Conservation (phyloP, 306 rosid species). For the Quercus variabilis region DNA sequence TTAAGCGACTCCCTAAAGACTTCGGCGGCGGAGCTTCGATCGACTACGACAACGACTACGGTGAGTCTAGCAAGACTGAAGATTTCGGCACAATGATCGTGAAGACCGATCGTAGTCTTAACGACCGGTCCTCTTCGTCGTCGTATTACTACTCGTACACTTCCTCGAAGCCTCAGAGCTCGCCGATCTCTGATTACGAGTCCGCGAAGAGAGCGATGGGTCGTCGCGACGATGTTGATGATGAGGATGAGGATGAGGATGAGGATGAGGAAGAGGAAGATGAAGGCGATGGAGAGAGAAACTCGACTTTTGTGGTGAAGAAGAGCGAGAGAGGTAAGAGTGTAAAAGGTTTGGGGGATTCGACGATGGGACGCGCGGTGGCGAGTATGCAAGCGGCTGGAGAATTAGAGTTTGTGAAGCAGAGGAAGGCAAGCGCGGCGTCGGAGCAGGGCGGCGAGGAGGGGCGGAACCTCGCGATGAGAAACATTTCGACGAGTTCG, state of each 20-base stretch:
- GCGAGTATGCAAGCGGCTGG: conserved; percentile 92
- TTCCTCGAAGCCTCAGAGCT: conserved; percentile 37
- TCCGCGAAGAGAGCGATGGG: conserved; percentile 27
- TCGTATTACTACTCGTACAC: conserved; percentile 22
- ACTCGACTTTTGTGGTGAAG: conserved; percentile 73
- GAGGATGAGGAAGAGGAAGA: conserved; percentile 29
- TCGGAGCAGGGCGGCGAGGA: conserved; percentile 58
- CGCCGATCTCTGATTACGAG: conserved; percentile 14
- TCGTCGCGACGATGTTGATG: conserved; percentile 24
- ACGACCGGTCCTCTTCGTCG: conserved; percentile 41
- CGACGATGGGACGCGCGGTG: conserved; percentile 82
- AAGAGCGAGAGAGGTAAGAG: conserved; percentile 49
- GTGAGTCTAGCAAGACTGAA: conserved; percentile 30
- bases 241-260: conserved; percentile 11
- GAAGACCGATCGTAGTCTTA: conserved; percentile 49
- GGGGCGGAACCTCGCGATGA: conserved; percentile 34
- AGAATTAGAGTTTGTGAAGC: conserved; percentile 74
- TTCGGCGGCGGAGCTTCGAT: conserved; percentile 90
- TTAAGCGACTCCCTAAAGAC: conserved; percentile 86
- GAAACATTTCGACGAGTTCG: conserved; percentile 81
- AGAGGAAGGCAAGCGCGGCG: conserved; percentile 57
- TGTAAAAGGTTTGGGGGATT: conserved; percentile 22
- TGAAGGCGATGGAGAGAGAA: conserved; percentile 42
- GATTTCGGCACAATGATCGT: conserved; percentile 80
- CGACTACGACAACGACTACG: conserved; percentile 70